phyloP scores from a whole-genome alignment of 2,329 filamentous ascomycete species.

The Pseudogymnoascus sp. region DNA sequence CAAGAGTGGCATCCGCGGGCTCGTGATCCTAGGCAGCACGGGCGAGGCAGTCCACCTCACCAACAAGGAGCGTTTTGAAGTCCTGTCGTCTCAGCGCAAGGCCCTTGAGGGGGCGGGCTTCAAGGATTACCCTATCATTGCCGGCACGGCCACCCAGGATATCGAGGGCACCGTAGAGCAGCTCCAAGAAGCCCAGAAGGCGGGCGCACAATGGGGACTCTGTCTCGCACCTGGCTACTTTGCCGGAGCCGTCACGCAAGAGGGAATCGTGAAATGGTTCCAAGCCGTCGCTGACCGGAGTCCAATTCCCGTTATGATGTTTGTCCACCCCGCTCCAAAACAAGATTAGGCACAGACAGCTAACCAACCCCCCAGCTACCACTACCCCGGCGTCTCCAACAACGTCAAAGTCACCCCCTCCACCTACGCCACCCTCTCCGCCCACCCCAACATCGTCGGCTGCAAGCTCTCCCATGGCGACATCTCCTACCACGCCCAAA shows the following conservation, averaged over 20 bases:
- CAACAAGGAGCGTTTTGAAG: slow-evolving; percentile 44
- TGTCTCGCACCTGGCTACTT: slow-evolving; percentile 60
- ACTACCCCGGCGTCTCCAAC: slow-evolving; percentile 59
- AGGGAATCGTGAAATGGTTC: slow-evolving; percentile 54
- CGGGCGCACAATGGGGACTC: slow-evolving; percentile 54
- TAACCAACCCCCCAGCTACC: slow-evolving; percentile 32
- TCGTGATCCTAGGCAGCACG: slow-evolving; percentile 55
- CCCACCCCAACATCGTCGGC: slow-evolving; percentile 59
- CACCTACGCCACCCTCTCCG: slow-evolving; percentile 48
- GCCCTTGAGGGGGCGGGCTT: slow-evolving; percentile 47
- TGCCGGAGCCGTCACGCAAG: slow-evolving; percentile 47
- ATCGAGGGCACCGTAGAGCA: slow-evolving; percentile 49
- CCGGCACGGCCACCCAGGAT: slow-evolving; percentile 48
- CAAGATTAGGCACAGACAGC: not conserved
- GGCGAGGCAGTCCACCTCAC: slow-evolving; percentile 57
- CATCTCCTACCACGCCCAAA: slow-evolving; percentile 54
- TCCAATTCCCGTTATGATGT: slow-evolving; percentile 53
- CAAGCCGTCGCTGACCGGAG: slow-evolving; percentile 51
- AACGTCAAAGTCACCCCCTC: slow-evolving; percentile 50
- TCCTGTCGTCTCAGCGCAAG: slow-evolving; percentile 46
- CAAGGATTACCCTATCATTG: slow-evolving; percentile 51
- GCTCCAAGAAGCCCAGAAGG: slow-evolving; percentile 39
- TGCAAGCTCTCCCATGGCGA: slow-evolving; percentile 63
- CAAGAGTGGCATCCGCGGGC: slow-evolving; percentile 48
- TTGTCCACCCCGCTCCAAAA: not conserved